A percentile compares a stretch with the other conserved stretches of the same genome.
Conservation (phyloP, 805 yeast species). For the Wickerhamiella slavikovae region DNA sequence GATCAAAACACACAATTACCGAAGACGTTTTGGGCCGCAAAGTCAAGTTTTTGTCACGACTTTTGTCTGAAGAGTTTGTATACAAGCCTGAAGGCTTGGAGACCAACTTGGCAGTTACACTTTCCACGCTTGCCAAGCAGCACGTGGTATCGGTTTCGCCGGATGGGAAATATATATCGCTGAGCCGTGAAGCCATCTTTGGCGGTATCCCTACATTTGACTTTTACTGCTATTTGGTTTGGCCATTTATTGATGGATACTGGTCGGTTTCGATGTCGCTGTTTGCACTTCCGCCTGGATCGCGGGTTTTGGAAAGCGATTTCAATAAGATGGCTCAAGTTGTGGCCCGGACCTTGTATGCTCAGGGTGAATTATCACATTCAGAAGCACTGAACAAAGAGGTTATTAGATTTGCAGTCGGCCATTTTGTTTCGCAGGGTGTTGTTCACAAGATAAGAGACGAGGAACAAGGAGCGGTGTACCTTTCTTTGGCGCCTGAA, state of each 20-base stretch:
- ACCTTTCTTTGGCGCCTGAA: constrained; percentile 10
- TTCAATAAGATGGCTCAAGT: constrained; percentile 19
- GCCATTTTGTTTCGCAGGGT: constrained; percentile 17
- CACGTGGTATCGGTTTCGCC: constrained; percentile 12
- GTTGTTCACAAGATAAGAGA: constrained; percentile 12
- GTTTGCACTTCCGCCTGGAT: constrained; percentile 16
- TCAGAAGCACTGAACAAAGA: constrained; percentile 24
- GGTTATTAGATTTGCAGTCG: constrained; percentile 19
- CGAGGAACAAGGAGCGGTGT: constrained; percentile 7
- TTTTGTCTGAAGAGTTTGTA: constrained; percentile 22
- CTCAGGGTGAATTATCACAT: constrained; percentile 22
- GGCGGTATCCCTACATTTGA: constrained; percentile 18
- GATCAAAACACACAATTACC: constrained; percentile 10
- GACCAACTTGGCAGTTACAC: constrained; percentile 15
- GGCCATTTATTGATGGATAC: constrained; percentile 26
- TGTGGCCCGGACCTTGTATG: constrained; percentile 23
- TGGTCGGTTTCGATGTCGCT: constrained; percentile 21
- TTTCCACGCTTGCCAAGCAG: constrained; percentile 14
- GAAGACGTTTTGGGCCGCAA: constrained; percentile 14
- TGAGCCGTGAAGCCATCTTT: constrained; percentile 7
- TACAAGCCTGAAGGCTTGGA: constrained; percentile 19
- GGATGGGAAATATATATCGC: constrained; percentile 8
- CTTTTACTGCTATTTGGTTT: constrained; percentile 22
- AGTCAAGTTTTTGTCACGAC: constrained; percentile 17
- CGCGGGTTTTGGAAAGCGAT: constrained; percentile 13